phyloP scores from a whole-genome alignment of 2,329 filamentous ascomycete species.

The Arthrocladium fulminans region DNA sequence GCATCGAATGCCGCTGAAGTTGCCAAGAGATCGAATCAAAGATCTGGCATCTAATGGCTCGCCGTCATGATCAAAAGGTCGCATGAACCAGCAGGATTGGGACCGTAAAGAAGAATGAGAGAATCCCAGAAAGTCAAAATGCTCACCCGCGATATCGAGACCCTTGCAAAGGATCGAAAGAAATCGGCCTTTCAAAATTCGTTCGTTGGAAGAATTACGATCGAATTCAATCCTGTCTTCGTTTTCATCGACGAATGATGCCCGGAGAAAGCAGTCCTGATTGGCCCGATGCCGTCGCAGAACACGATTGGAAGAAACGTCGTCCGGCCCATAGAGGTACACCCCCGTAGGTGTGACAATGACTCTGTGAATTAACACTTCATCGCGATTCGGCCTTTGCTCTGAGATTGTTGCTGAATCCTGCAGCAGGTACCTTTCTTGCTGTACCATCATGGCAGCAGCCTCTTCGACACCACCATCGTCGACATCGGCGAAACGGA shows the following conservation, averaged over 20 bases:
- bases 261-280: slow-evolving; percentile 58
- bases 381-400: slow-evolving; percentile 26
- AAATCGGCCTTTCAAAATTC: slow-evolving; percentile 52
- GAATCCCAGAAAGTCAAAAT: slow-evolving; percentile 63
- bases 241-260: slow-evolving; percentile 67
- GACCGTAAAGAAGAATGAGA: slow-evolving; percentile 68
- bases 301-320: slow-evolving; percentile 61
- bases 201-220: slow-evolving; percentile 38
- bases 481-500: slow-evolving; percentile 22
- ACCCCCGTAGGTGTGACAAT: slow-evolving; percentile 52
- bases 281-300: slow-evolving; percentile 55
- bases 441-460: slow-evolving; percentile 19
- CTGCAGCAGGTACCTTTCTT: slow-evolving; percentile 2
- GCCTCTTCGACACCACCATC: slow-evolving; percentile 16
- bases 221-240: slow-evolving; percentile 55
- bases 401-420: slow-evolving; percentile 1
- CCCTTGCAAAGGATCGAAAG: slow-evolving; percentile 49
- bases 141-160: slow-evolving; percentile 55
- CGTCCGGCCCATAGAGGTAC: slow-evolving; percentile 40
- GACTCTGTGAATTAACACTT: slow-evolving; percentile 47
- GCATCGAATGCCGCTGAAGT: slow-evolving; percentile 44
- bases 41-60: slow-evolving; percentile 27
- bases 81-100: slow-evolving; percentile 61
- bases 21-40: slow-evolving; percentile 40
- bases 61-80: slow-evolving; percentile 35